Conservation (phyloP, 768 basidiomycete species). For the Calocybe cyanea region DNA sequence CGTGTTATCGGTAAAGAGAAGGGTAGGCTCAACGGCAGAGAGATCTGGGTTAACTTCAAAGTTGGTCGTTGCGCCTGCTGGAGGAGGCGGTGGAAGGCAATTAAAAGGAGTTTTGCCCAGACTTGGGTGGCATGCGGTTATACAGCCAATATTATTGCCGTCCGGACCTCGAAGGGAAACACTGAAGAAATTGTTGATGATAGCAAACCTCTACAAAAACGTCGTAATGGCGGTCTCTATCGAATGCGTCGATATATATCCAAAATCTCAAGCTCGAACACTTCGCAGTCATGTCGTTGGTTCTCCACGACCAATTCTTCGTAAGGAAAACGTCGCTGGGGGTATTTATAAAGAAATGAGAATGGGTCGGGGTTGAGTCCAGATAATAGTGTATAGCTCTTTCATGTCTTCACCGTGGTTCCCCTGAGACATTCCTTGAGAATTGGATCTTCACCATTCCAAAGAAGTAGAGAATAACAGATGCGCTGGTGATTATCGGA, state of each 20-base stretch:
- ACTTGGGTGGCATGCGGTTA: constrained; percentile 70
- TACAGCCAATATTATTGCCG: constrained; percentile 45
- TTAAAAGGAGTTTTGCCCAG: constrained; percentile 80
- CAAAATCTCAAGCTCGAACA: constrained; percentile 88
- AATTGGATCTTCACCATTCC: constrained; percentile 94
- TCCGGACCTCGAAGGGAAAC: constrained; percentile 41
- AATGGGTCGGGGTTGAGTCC: constrained; percentile 97
- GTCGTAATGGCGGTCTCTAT: constrained; percentile 96
- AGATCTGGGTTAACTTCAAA: constrained; percentile 60
- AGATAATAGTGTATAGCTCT: constrained; percentile 98
- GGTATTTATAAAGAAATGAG: constrained; percentile 99
- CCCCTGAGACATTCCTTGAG: constrained; percentile 96
- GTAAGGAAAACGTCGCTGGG: constrained; percentile 89
- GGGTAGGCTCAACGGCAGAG: constrained; percentile 73
- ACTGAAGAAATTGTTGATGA: neutral
- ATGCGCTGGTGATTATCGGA: constrained; percentile 96
- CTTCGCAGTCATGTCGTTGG: constrained; percentile 75
- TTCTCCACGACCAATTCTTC: constrained; percentile 90
- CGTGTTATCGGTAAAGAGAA: constrained; percentile 96
- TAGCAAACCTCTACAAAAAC: constrained; percentile 88
- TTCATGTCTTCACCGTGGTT: constrained; percentile 99
- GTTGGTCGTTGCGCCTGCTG: constrained; percentile 70
- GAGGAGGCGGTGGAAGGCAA: constrained; percentile 89
- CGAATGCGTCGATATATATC: constrained; percentile 90
- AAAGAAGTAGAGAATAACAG: constrained; percentile 86